These are phyloP conservation scores for Crepidotus variabilis DNA, from an alignment of 768 basidiomycete species.

Conservation along the genomic window DNA sequence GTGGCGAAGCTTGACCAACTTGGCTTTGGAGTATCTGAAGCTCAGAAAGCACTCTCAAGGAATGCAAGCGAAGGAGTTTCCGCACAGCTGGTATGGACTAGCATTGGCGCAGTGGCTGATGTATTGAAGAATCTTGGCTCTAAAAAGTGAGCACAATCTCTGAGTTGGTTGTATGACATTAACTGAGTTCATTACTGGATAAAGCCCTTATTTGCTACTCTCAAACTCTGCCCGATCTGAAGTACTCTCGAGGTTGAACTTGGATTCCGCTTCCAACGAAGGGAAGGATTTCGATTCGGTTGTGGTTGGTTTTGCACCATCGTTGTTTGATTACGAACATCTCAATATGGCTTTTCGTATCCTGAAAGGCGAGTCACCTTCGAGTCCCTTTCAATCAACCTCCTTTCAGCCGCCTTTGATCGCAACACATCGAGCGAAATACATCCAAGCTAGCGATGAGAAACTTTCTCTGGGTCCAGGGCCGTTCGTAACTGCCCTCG, in stretches of 20 bases:
- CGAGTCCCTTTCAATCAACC: background rate
- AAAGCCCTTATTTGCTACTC: conserved; percentile 55
- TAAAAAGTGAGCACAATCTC: conserved; percentile 29
- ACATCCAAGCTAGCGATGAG: conserved; percentile 42
- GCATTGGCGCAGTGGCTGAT: conserved; percentile 53
- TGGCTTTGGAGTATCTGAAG: conserved; percentile 41
- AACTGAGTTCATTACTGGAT: background rate
- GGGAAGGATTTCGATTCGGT: conserved; percentile 47
- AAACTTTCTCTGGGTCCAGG: conserved; percentile 63
- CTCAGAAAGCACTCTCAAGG: background rate
- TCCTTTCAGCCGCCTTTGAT: conserved; percentile 35
- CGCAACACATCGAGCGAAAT: conserved; percentile 57
- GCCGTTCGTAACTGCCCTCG: conserved; percentile 63
- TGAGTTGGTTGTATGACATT: conserved; percentile 1
- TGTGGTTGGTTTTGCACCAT: conserved; percentile 59
- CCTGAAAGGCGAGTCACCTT: conserved; percentile 39
- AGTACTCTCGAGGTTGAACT: conserved; percentile 18
- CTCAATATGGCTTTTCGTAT: conserved; percentile 69
- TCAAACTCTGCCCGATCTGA: conserved; percentile 46
- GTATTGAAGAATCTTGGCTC: conserved; percentile 37
- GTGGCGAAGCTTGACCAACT: conserved; percentile 38
- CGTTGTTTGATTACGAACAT: conserved; percentile 44
- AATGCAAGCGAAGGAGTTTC: background rate
- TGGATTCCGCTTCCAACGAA: background rate
- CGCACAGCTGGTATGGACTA: conserved; percentile 47